phyloP scores from a whole-genome alignment of 2,329 filamentous ascomycete species.

The Corinectria fuckeliana region DNA sequence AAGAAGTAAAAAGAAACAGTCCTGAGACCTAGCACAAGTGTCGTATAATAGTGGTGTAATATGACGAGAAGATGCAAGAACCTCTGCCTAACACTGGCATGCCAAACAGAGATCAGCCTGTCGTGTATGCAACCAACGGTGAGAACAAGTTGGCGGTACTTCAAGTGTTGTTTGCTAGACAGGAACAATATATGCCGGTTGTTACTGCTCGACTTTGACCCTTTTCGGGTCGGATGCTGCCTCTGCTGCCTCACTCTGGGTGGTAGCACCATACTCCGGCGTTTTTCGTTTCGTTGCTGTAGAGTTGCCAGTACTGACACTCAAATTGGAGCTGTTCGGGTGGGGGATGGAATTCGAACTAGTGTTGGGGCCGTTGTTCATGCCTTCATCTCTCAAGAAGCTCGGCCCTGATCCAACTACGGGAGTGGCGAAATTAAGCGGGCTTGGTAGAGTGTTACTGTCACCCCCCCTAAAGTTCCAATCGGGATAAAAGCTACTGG shows the following conservation, averaged over 20 bases:
- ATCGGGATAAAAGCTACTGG: slow-evolving; percentile 90
- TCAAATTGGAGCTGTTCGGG: slow-evolving; percentile 27
- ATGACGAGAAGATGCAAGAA: background rate
- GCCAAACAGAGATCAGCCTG: slow-evolving; percentile 28
- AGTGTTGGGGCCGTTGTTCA: slow-evolving; percentile 42
- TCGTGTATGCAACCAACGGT: slow-evolving; percentile 18
- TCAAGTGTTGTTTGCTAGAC: too few relatives aligned
- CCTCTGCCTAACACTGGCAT: slow-evolving; percentile 19
- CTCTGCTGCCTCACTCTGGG: slow-evolving; percentile 51
- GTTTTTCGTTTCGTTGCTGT: slow-evolving; percentile 61
- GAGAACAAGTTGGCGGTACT: too few relatives aligned
- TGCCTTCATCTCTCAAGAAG: slow-evolving; percentile 64
- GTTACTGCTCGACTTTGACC: slow-evolving; percentile 56
- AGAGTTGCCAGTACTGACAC: slow-evolving; percentile 27
- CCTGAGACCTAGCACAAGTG: background rate
- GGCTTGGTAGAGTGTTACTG: slow-evolving; percentile 88
- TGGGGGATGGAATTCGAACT: slow-evolving; percentile 18
- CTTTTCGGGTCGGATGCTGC: slow-evolving; percentile 58
- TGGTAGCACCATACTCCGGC: slow-evolving; percentile 55
- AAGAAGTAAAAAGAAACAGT: slow-evolving; percentile 1
- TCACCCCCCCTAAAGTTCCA: slow-evolving; percentile 80
- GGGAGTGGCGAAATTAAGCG: slow-evolving; percentile 91
- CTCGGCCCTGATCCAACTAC: slow-evolving; percentile 67
- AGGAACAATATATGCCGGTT: background rate
- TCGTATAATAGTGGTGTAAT: too few relatives aligned